Evolutionary conservation across 2,329 filamentous ascomycete species (phyloP).

Genomic region (Xylaria polymorpha): DNA sequence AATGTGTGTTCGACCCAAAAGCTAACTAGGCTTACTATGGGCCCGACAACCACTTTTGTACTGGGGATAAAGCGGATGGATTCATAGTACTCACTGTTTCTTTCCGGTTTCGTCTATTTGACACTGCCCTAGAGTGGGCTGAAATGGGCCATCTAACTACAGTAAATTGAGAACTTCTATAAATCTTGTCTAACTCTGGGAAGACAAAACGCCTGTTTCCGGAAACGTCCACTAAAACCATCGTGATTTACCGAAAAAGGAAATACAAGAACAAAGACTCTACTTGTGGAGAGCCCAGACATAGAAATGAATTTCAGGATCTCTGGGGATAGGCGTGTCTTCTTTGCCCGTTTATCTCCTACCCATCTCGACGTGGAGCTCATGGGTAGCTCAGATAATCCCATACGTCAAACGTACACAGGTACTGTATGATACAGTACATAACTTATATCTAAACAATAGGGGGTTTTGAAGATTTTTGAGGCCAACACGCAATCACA

Average conservation of each 20-base stretch:
- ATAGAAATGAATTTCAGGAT: constrained; percentile 21
- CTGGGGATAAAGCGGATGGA: not conserved
- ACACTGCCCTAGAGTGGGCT: not conserved
- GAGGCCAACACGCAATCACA: constrained; percentile 10
- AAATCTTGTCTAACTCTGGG: constrained; percentile 22
- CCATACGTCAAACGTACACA: not conserved
- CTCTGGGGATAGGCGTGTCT: not conserved
- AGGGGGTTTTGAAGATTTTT: not conserved
- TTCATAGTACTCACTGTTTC: not conserved
- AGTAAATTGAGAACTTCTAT: constrained; percentile 3
- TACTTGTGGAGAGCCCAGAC: constrained; percentile 6
- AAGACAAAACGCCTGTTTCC: constrained; percentile 24
- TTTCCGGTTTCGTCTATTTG: constrained; percentile 29
- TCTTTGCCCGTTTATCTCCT: constrained; percentile 16
- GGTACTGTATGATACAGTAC: not conserved
- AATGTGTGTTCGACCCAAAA: not conserved
- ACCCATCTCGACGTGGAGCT: constrained; percentile 17
- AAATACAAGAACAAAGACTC: constrained; percentile 35
- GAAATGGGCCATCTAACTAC: constrained; percentile 1
- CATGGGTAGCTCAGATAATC: constrained; percentile 6
- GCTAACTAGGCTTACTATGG: too few relatives aligned
- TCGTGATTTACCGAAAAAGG: constrained; percentile 16
- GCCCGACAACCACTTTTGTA: not conserved
- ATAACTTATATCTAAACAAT: not conserved
- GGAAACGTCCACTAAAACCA: constrained; percentile 27